phyloP scores from a whole-genome alignment of 2,329 filamentous ascomycete species.

The Aaosphaeria pasadenensis region DNA sequence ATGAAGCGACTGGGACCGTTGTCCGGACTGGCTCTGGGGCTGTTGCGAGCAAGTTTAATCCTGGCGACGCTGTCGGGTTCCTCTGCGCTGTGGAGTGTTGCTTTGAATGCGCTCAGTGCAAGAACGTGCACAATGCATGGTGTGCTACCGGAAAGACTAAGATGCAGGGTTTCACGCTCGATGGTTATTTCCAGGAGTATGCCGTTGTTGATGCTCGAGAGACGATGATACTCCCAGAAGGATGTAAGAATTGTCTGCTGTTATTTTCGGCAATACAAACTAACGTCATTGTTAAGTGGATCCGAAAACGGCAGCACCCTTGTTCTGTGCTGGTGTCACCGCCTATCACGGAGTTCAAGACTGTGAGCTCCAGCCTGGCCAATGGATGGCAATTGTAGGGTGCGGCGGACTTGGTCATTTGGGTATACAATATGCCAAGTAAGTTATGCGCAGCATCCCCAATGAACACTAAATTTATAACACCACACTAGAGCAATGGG shows the following conservation, averaged over 20 bases:
- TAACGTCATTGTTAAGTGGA: slow-evolving; percentile 13
- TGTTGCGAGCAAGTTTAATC: slow-evolving; percentile 24
- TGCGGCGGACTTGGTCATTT: slow-evolving; percentile 32
- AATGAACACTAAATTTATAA: background rate
- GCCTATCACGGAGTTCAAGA: slow-evolving; percentile 28
- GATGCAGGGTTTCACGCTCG: slow-evolving; percentile 25
- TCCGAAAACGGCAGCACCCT: slow-evolving; percentile 20
- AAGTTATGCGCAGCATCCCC: background rate
- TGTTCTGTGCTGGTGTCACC: slow-evolving; percentile 32
- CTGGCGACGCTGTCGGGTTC: slow-evolving; percentile 31
- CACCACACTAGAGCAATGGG: slow-evolving; percentile 21
- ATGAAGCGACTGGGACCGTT: slow-evolving; percentile 30
- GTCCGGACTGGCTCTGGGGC: slow-evolving; percentile 20
- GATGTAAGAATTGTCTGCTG: slow-evolving; percentile 9
- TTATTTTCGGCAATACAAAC: too few relatives aligned
- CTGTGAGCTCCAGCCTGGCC: slow-evolving; percentile 21
- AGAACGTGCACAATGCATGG: slow-evolving; percentile 25
- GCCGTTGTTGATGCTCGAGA: slow-evolving; percentile 26
- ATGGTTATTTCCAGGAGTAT: slow-evolving; percentile 32
- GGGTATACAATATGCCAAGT: slow-evolving; percentile 31
- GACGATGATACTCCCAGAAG: slow-evolving; percentile 25
- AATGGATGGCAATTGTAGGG: slow-evolving; percentile 28
- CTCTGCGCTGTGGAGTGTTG: slow-evolving; percentile 31
- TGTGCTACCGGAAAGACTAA: slow-evolving; percentile 26
- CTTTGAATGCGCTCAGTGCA: slow-evolving; percentile 28